These are phyloP conservation scores for Talaromyces sp. DNA, from an alignment of 2,329 filamentous ascomycete genomes.

Conservation along the genomic window DNA sequence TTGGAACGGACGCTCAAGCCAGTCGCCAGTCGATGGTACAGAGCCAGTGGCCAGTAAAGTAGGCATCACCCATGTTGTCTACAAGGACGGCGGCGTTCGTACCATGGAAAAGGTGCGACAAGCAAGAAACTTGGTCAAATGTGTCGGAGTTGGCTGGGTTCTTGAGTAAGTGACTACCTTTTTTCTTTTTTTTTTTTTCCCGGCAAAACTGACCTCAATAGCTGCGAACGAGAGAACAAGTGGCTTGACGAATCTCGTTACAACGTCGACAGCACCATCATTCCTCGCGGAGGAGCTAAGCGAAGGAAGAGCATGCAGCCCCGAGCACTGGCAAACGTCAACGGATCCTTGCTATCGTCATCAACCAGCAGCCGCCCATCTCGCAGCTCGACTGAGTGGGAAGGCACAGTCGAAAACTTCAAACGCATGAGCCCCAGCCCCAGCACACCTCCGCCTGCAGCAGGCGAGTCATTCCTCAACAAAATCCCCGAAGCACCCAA, in stretches of 20 bases:
- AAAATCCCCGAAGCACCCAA: conserved; percentile 19
- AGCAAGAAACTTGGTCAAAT: conserved; percentile 70
- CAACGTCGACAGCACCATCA: conserved; percentile 60
- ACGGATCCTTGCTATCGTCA: conserved; percentile 53
- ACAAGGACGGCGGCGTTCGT: conserved; percentile 76
- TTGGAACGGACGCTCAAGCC: conserved; percentile 59
- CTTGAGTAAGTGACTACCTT: conserved; percentile 62
- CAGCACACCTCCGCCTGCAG: conserved; percentile 20
- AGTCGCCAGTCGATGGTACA: conserved; percentile 29
- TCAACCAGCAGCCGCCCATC: conserved; percentile 22
- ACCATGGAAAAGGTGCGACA: conserved; percentile 77
- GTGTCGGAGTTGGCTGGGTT: conserved; percentile 84
- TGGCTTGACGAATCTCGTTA: conserved; percentile 73
- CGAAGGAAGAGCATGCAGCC: conserved; percentile 81
- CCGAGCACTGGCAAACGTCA: conserved; percentile 62
- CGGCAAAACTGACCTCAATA: conserved; percentile 27
- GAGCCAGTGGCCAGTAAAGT: conserved; percentile 46
- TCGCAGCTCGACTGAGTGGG: conserved; percentile 18
- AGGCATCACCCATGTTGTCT: conserved; percentile 83
- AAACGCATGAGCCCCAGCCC: conserved; percentile 32
- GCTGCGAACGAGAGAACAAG: conserved; percentile 69
- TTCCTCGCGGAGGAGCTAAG: conserved; percentile 66
- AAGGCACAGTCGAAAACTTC: conserved; percentile 23
- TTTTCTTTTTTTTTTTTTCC: not conserved
- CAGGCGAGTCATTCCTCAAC: conserved; percentile 10